Conservation (phyloP, 768 basidiomycete species). For the Rhodotorula babjevae region DNA sequence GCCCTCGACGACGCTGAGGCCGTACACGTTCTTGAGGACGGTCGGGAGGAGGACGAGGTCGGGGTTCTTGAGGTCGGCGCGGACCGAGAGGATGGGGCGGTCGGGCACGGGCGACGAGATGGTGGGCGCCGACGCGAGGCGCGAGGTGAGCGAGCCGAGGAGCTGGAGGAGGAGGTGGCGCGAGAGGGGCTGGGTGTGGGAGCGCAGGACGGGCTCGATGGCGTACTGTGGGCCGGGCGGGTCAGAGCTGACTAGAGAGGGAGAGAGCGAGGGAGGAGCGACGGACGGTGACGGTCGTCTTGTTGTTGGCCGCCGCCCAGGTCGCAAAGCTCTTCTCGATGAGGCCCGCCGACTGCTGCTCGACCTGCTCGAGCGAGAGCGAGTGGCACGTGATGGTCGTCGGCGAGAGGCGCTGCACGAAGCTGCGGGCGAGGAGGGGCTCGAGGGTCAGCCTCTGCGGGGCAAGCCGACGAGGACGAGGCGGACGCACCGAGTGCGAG, state of each 20-base stretch:
- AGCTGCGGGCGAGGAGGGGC: not conserved
- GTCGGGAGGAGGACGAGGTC: conserved; percentile 36
- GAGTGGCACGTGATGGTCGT: conserved; percentile 26
- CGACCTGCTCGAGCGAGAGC: conserved; percentile 23
- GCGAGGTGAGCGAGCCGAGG: conserved; percentile 17
- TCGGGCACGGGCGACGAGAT: conserved; percentile 17
- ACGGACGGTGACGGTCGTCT: conserved; percentile 23
- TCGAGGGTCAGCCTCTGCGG: not conserved
- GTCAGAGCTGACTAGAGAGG: not conserved
- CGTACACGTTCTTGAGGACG: conserved; percentile 32
- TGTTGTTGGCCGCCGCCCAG: conserved; percentile 19
- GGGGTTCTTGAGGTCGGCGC: conserved; percentile 32
- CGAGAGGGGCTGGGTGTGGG: conserved; percentile 29
- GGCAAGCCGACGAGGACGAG: not conserved
- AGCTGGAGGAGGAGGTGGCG: conserved; percentile 26
- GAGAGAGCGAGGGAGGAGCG: not conserved
- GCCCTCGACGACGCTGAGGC: conserved; percentile 36
- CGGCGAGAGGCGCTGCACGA: conserved; percentile 27
- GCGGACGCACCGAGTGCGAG: conserved; percentile 24
- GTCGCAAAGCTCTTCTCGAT: conserved; percentile 27
- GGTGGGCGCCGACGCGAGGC: conserved; percentile 22
- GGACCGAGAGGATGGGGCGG: conserved; percentile 11
- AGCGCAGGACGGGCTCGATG: conserved; percentile 33
- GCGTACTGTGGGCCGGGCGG: conserved; percentile 12
- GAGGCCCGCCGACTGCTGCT: not conserved